Percentiles rank a stretch among this genome's conserved stretches.
Conservation (phyloP, 108 stramenopile genomes). For the Cyclostephanos tholiformis region DNA sequence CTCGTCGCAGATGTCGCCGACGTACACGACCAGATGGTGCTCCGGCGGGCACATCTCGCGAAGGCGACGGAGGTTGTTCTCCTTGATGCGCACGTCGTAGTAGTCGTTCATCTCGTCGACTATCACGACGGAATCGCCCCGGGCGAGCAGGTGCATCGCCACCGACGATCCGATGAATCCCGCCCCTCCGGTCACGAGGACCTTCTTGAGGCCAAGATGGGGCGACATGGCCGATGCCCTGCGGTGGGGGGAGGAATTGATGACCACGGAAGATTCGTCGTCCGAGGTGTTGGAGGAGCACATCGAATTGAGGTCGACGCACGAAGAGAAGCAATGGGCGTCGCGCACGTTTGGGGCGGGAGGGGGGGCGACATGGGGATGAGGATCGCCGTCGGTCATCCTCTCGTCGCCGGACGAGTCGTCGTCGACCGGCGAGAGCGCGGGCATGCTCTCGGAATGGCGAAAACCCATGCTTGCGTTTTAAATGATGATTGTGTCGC, state of each 20-base stretch:
- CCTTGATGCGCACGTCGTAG: slow-evolving; percentile 93
- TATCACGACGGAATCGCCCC: slow-evolving; percentile 95
- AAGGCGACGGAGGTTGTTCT: slow-evolving; percentile 78
- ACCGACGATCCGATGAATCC: slow-evolving; percentile 96
- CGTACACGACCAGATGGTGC: slow-evolving; percentile 62
- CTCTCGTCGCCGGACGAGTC: slow-evolving; percentile 31
- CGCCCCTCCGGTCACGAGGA: slow-evolving; percentile 97
- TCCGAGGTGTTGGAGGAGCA: slow-evolving; percentile 8
- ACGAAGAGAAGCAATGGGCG: slow-evolving; percentile 16
- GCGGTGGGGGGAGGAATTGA: not conserved
- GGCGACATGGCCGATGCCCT: slow-evolving; percentile 47
- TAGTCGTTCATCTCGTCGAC: too few species aligned
- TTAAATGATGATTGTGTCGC: not conserved
- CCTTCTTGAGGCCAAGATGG: slow-evolving; percentile 85
- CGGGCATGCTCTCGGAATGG: slow-evolving; percentile 35
- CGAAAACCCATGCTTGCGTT: slow-evolving; percentile 29
- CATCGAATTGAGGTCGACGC: not conserved
- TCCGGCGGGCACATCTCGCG: slow-evolving; percentile 45
- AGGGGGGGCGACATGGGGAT: too few species aligned
- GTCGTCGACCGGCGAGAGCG: slow-evolving; percentile 32
- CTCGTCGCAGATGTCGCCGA: slow-evolving; percentile 94
- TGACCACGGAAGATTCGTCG: slow-evolving; percentile 7
- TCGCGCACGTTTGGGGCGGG: not conserved
- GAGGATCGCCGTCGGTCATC: slow-evolving; percentile 15
- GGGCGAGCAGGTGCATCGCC: slow-evolving; percentile 74